Conservation (phyloP, 2,329 filamentous ascomycete genomes). For the Microcyclospora pomicola region DNA sequence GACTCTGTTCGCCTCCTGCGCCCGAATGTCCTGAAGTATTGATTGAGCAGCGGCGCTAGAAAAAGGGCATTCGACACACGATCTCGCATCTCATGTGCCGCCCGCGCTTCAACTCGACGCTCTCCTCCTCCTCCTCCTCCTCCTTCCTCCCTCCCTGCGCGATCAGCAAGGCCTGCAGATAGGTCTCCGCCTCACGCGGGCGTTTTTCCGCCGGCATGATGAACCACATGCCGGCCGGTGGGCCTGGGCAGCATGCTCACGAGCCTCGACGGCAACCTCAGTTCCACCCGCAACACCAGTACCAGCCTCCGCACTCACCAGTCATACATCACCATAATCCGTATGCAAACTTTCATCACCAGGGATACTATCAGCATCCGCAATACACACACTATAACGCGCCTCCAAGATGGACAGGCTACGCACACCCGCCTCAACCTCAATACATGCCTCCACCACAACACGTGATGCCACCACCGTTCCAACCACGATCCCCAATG, state of each 20-base stretch:
- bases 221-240: conserved; percentile 63
- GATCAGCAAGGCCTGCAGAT: too few relatives aligned
- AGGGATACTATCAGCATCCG: conserved; percentile 10
- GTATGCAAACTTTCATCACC: conserved; percentile 8
- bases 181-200: too few relatives aligned
- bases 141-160: too few relatives aligned
- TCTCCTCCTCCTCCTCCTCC: too few relatives aligned
- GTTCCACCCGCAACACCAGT: conserved; percentile 17
- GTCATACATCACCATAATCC: conserved; percentile 9
- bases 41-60: too few relatives aligned
- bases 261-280: conserved; percentile 27
- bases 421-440: conserved; percentile 14
- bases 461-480: conserved; percentile 15
- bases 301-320: conserved; percentile 24
- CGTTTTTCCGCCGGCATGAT: conserved; percentile 50
- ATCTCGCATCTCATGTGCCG: too few relatives aligned
- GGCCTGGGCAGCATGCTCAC: conserved; percentile 33
- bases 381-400: conserved; percentile 5
- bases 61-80: too few relatives aligned
- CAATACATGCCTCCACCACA: conserved; percentile 27
- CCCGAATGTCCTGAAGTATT: too few relatives aligned
- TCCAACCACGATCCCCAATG: conserved; percentile 28
- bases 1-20: too few relatives aligned
- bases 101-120: too few relatives aligned
- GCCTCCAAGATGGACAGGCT: conserved; percentile 6